Percentiles rank a stretch among this genome's conserved stretches.
phyloP scores from a whole-genome alignment of 108 stramenopile genomes.

The Thalassiosira profunda region DNA sequence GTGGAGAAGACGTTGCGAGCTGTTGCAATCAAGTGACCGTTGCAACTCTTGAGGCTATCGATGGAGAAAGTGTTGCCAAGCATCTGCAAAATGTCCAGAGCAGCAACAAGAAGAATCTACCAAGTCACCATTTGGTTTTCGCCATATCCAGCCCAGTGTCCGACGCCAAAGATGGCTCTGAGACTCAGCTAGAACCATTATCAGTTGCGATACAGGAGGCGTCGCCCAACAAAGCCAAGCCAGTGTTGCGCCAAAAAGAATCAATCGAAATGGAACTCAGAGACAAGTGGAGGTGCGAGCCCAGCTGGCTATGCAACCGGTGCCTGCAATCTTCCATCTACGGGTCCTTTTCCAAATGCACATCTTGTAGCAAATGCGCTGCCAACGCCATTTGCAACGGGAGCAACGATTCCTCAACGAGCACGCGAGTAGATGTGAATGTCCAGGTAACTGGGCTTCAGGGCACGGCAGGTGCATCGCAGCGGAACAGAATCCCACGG shows the following conservation, averaged over 20 bases:
- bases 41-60: slow-evolving; percentile 16
- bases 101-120: not conserved
- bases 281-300: slow-evolving; percentile 32
- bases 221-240: not conserved
- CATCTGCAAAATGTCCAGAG: not conserved
- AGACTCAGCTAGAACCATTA: not conserved
- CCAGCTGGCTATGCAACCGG: slow-evolving; percentile 57
- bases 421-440: slow-evolving; percentile 15
- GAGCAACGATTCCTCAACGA: slow-evolving; percentile 9
- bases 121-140: slow-evolving; percentile 34
- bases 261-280: slow-evolving; percentile 33
- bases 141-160: slow-evolving; percentile 4
- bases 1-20: not conserved
- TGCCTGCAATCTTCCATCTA: slow-evolving; percentile 43
- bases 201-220: slow-evolving; percentile 1
- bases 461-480: not conserved
- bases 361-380: slow-evolving; percentile 39
- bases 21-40: slow-evolving; percentile 46
- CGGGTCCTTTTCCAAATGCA: slow-evolving; percentile 50
- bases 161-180: not conserved
- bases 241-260: slow-evolving; percentile 21
- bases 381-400: slow-evolving; percentile 33
- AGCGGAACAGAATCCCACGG: slow-evolving; percentile 43
- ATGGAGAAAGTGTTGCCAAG: slow-evolving; percentile 2
- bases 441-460: slow-evolving; percentile 21